Conservation (phyloP, 495 filamentous ascomycete genomes). For the Pseudomonodictys pantanalensis region DNA sequence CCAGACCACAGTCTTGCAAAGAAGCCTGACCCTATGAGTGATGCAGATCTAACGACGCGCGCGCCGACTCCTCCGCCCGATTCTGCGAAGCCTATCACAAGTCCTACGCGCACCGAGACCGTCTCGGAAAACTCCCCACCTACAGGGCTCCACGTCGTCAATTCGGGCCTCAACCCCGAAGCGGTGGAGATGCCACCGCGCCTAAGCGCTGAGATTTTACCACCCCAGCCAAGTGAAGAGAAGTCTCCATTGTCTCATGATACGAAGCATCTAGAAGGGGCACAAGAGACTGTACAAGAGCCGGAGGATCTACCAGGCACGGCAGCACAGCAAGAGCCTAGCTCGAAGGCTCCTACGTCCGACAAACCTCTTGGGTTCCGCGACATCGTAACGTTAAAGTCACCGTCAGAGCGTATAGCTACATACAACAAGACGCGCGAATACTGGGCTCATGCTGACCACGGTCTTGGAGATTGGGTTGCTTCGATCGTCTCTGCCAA, state of each 20-base stretch:
- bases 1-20: constrained; percentile 11
- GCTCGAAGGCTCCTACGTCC: constrained; percentile 3
- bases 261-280: background rate
- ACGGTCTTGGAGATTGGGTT: constrained; percentile 75
- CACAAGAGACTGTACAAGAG: background rate
- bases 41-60: background rate
- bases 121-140: constrained; percentile 1
- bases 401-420: constrained; percentile 60
- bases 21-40: constrained; percentile 6
- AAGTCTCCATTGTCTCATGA: background rate
- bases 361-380: constrained; percentile 50
- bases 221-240: background rate
- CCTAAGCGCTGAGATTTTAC: constrained; percentile 13
- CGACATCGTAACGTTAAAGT: constrained; percentile 65
- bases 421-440: constrained; percentile 66
- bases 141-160: constrained; percentile 35
- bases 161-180: constrained; percentile 28
- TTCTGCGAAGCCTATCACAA: constrained; percentile 3
- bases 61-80: constrained; percentile 23
- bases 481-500: constrained; percentile 47
- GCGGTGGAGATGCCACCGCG: constrained; percentile 33
- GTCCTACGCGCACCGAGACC: constrained; percentile 1
- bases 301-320: constrained; percentile 1
- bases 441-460: constrained; percentile 68
- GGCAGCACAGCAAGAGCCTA: background rate